phyloP scores from a whole-genome alignment of 1,284 basidiomycete genomes.

The Fomitopsis pinicola region DNA sequence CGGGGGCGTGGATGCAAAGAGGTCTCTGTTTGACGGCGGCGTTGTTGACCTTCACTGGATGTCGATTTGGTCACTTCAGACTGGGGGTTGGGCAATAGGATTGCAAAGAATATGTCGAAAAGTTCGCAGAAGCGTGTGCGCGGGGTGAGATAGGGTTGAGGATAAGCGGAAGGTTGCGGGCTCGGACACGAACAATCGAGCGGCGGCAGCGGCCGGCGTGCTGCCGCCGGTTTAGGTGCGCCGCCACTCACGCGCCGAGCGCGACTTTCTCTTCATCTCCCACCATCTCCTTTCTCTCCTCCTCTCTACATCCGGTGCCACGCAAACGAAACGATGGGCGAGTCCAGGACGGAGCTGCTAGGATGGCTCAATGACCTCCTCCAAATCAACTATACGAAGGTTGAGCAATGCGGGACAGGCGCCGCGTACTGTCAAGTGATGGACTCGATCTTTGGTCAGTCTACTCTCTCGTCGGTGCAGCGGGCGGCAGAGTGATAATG shows the following conservation, averaged over 20 bases:
- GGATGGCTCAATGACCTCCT: constrained; percentile 95
- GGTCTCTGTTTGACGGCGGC: too few relatives aligned
- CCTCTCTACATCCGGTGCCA: not conserved
- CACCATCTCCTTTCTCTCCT: constrained; percentile 16
- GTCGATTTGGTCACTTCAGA: too few relatives aligned
- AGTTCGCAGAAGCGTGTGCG: not conserved
- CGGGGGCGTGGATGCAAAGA: too few relatives aligned
- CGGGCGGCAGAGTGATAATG: constrained; percentile 7
- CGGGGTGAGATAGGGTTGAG: not conserved
- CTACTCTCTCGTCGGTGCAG: not conserved
- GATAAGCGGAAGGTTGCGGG: not conserved
- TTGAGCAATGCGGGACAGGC: constrained; percentile 92
- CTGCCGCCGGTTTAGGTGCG: not conserved
- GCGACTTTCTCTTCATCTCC: constrained; percentile 21
- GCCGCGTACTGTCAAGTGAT: constrained; percentile 90
- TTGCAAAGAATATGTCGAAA: too few relatives aligned
- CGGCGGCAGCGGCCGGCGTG: not conserved
- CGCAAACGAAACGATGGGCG: constrained; percentile 31
- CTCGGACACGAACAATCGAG: not conserved
- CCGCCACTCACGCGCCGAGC: constrained; percentile 1
- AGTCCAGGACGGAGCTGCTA: constrained; percentile 84
- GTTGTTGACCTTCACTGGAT: too few relatives aligned
- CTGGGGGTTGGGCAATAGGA: too few relatives aligned
- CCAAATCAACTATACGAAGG: constrained; percentile 86
- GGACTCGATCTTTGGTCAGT: constrained; percentile 88